These are phyloP conservation scores for Komagataella pseudopastoris DNA, from an alignment of 805 yeast genomes.

Conservation along the genomic window DNA sequence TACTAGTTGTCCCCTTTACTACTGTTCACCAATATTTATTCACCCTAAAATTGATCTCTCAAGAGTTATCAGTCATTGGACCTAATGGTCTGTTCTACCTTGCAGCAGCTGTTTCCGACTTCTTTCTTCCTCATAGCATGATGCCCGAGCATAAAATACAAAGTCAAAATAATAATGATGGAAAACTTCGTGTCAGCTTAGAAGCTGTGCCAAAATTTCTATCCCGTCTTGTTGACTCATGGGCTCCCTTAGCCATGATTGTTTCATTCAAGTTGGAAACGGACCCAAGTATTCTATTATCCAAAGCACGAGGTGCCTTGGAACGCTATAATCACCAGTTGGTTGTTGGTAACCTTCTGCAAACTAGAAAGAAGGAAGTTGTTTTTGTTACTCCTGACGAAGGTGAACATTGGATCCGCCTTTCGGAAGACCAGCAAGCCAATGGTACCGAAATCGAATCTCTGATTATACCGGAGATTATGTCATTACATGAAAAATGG, in stretches of 20 bases:
- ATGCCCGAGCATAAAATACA: constrained; percentile 94
- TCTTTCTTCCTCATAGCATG: constrained; percentile 76
- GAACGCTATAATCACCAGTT: constrained; percentile 82
- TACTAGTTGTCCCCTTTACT: constrained; percentile 78
- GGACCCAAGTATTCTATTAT: constrained; percentile 53
- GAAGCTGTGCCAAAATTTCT: constrained; percentile 96
- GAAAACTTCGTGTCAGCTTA: constrained; percentile 69
- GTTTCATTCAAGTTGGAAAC: constrained; percentile 92
- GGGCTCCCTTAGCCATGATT: constrained; percentile 95
- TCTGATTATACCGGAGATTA: constrained; percentile 66
- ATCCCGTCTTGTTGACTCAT: constrained; percentile 72
- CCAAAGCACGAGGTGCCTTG: constrained; percentile 70
- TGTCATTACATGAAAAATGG: constrained; percentile 52
- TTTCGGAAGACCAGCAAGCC: constrained; percentile 26
- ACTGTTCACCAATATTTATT: constrained; percentile 90
- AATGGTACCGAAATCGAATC: constrained; percentile 57
- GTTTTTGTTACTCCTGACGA: constrained; percentile 57
- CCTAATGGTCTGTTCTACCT: constrained; percentile 62
- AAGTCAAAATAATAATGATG: constrained; percentile 48
- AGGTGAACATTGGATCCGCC: constrained; percentile 31
- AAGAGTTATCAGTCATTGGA: constrained; percentile 39
- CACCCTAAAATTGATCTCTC: constrained; percentile 60
- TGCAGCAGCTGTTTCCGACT: constrained; percentile 97
- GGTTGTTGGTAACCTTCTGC: constrained; percentile 87
- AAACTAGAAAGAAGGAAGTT: constrained; percentile 78